Evolutionary conservation across 305 asterid species (phyloP), one percentile per base, ranked within the genome.

Genomic region (Rubia tinctorum): DNA sequence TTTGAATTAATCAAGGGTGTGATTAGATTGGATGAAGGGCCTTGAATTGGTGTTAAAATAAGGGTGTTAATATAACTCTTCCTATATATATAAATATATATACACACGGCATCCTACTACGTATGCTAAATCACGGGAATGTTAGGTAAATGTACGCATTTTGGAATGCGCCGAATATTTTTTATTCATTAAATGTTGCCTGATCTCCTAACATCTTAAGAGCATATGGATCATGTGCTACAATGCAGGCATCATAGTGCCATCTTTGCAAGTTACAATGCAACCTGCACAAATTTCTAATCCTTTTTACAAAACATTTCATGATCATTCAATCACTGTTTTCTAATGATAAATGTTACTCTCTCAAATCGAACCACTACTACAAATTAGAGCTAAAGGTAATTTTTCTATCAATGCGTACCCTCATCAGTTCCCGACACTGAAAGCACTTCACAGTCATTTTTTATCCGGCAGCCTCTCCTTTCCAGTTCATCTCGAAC

Each of bases 151-250:
- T 94, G 71, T 90, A 88, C 65, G 92, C 99, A 60, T 94, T 90
- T 74, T 88, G 96, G 69, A 94, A 97, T 74, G 99, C 99, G 27
- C 98, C 97, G 14, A 94, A 91, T 72, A 89, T 88, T 83, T 90
- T 85, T 62, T 44, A 43, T 86, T 94, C 99, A 56, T 90, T 91
- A 27, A 68, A 82, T 25, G 97, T 90, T 25, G 91, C 97, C 73
- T 88, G 77, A 39, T 89, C 71, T 23, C 99, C 98, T 66, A 91
- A 79, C 88, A 94, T 82, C 44, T 82, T 83, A 64, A 94, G 80
- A 70, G 98, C 88, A 82, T 91, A 95, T 5, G 99, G 99, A 55
- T 97, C 99, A 76, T 91, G 99, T 44, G 95, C 85, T 13, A 94
- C 80, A 77, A 94, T 82, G 89, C 99, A 91, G 15, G 81, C 84